A percentile compares a stretch with the other conserved stretches of the same genome.
Evolutionary conservation across 2,329 filamentous ascomycete species (phyloP).

Genomic region (Colletotrichum abscissum): DNA sequence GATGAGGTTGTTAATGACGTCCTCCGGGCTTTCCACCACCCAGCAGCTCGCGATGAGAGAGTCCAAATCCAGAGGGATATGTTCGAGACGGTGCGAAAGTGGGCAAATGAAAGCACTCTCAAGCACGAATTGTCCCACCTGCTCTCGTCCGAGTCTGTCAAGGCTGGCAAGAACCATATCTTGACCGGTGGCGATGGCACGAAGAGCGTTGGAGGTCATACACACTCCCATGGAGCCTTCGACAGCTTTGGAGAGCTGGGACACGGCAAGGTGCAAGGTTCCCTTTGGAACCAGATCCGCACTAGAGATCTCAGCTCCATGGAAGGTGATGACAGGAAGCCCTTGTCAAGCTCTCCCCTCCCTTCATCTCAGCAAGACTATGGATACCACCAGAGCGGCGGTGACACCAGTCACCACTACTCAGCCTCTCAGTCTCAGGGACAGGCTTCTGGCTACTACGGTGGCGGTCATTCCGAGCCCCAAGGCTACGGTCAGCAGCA

Average conservation of each 20-base stretch:
- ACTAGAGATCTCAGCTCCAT: conserved; percentile 68
- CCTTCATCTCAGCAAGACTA: conserved; percentile 48
- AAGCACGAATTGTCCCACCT: conserved; percentile 76
- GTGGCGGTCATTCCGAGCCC: conserved; percentile 36
- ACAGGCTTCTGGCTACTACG: conserved; percentile 33
- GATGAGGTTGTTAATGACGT: conserved; percentile 88
- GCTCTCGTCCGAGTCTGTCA: conserved; percentile 87
- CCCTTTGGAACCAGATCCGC: conserved; percentile 71
- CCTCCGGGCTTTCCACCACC: conserved; percentile 89
- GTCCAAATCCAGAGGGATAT: conserved; percentile 87
- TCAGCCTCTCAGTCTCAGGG: conserved; percentile 37
- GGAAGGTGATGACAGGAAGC: conserved; percentile 58
- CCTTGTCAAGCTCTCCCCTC: conserved; percentile 51
- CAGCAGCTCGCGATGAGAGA: conserved; percentile 79
- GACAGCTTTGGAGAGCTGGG: conserved; percentile 56
- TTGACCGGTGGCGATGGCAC: conserved; percentile 46
- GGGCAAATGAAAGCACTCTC: conserved; percentile 78
- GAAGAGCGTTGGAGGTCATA: conserved; percentile 47
- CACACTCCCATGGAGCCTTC: conserved; percentile 53
- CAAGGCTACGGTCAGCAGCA: conserved; percentile 46
- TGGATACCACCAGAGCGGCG: conserved; percentile 52
- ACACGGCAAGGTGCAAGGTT: conserved; percentile 68
- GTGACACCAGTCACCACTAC: conserved; percentile 38
- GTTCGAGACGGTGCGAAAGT: conserved; percentile 86
- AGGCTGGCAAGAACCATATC: conserved; percentile 83